Evolutionary conservation across 306 rosid genomes (phyloP).

Genomic region (Quercus dentata): DNA sequence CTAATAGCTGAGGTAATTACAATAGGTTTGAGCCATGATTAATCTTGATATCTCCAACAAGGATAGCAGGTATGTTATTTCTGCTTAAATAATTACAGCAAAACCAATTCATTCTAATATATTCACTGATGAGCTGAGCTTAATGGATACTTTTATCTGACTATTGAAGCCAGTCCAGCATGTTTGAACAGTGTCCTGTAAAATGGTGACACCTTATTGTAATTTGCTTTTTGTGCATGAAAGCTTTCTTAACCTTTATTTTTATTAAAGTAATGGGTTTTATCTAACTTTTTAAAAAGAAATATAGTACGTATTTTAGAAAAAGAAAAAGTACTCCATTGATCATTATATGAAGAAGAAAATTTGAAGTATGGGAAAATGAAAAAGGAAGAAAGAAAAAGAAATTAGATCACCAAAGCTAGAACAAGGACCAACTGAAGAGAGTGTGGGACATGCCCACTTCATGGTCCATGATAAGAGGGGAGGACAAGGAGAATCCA

Average conservation of each 20-base stretch:
- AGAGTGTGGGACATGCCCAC: constrained; percentile 30
- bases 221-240: no score
- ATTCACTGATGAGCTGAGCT: no score
- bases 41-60: no score
- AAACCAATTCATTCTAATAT: no score
- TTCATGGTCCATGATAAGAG: constrained; percentile 28
- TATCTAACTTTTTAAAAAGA: no score
- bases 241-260: no score
- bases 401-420: constrained; percentile 11
- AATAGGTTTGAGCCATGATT: no score
- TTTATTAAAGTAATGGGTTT: neutral
- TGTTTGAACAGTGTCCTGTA: constrained; percentile 20
- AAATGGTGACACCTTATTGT: constrained; percentile 8
- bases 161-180: constrained; percentile 16
- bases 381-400: constrained; percentile 13
- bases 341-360: neutral
- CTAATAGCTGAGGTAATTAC: no score
- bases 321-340: neutral
- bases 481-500: constrained; percentile 31
- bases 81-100: no score
- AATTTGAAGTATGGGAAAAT: neutral
- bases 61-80: no score
- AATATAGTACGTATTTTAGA: neutral
- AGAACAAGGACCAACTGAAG: neutral
- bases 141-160: no score